Base-by-base conservation (phyloP, 176 grass and related monocot species). In the Oryza longistaminata region DNA sequence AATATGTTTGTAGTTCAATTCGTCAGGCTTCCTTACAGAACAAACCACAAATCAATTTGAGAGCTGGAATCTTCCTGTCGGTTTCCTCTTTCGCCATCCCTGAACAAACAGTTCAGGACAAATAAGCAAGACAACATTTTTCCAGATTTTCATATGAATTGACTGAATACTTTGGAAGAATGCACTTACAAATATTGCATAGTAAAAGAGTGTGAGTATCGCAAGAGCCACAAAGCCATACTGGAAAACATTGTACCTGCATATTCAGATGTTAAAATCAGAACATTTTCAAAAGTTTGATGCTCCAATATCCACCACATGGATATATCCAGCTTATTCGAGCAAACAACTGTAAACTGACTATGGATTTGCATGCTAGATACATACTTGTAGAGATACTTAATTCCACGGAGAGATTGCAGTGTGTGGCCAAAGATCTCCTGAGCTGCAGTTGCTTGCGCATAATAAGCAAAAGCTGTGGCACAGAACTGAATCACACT, bases 401-500 rank as follows among this genome's bases (percentile, higher is more conserved):
- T 99, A 50, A 99, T 99, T 94, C 97, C 97, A 31, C 92, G 91
- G 35, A 99, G 85, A 75, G 97, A 96, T 83, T 94, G 82, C 74
- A 99, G 49, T 15, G 97, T 99, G 84, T 99, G 93, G 40, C 92
- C 97, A 81, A 99, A 99, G 65, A 99, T 99, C 78, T 99, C 97
- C 87, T 99, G 93, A 73, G 97, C 97, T 69, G 97, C 97, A 74
- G 97, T 99, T 79, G 97, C 97, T 96, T 94, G 97, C 61, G 97
- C 87, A 79, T 99, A 99, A 76, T 99, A 96, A 49, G 88, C 97
- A 77, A 99, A 99, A 69, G 97, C 97, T 17, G 97, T 99, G 70
- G 96, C 92, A 48, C 97, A 96, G 66, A 94, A 99, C 81, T 99
- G 97, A 91, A 99, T 99, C 71, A 99, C 97, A 92, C 93, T 99